Base-by-base conservation (phyloP, 2,329 filamentous ascomycete genomes). In the Aspergillus pseudoviridinutans region DNA sequence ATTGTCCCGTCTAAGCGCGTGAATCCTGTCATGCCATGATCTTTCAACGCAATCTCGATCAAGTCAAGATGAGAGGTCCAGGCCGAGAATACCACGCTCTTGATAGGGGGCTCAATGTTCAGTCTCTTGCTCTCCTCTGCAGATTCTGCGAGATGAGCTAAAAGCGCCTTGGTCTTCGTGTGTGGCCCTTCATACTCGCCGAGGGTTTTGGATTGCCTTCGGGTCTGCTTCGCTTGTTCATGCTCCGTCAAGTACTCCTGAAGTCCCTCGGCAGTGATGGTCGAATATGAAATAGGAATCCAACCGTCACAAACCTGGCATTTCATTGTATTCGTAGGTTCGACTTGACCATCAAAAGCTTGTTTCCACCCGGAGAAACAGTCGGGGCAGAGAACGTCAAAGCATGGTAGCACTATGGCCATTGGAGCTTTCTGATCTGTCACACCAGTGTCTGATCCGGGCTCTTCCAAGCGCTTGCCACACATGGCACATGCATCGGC, bases 21-120 rank as follows among this genome's bases (percentile, higher is more conserved):
- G 71, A 95, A 90, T 9, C 82, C 80, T 10, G 82, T 82, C n/a
- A 78, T 60, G 1, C 66, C 68, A 49, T 72, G 68, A 51, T 84
- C 81, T 29, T 85, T 80, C 14, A 97, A 82, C 0, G 92, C 93
- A 51, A 91, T 81, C 69, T 94, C 87, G 64, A 99, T 96, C 22
- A 99, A 84, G 71, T 97, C 92, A 17, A 99, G 84, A 70, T 97
- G 92, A 0, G 89, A 88, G 0, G 94, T 97, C 92, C 94, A 97
- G n/a, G 87, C 88, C 0, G 92, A 96, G 75, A 97, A 97, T 6
- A 99, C 87, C 14, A 99, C 92, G 27, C 91, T 94, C 73, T 96
- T 97, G 75, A 91, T 89, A 0, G 92, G 92, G 0, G 85, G 83
- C 68, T 92, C 85, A 10, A 83, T 76, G 0, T 86, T 84, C 10